Evolutionary conservation across 345 rosid genomes (phyloP), one percentile per base, ranked within the genome.

Genomic region (Acer campestre): DNA sequence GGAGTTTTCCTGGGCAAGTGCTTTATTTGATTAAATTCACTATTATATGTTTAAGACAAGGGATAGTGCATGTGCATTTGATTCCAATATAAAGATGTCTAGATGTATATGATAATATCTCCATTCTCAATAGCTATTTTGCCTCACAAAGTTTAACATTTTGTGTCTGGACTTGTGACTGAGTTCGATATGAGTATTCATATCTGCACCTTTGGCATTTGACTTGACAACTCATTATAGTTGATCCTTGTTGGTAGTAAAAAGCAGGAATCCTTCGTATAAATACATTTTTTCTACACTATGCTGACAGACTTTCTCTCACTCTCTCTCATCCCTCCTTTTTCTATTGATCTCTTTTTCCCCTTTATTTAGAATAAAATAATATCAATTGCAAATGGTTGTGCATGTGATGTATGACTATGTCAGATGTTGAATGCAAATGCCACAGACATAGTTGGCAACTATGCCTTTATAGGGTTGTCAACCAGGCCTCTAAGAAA

Each of bases 61-160:
- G 18, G 46, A 55, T 27, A 29, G 61, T 25, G 44, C 46, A 42
- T 42, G 46, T 42, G 46, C 25, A 25, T 49, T 29, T 59, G 23
- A n/a, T 67, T 67, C 71, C 55, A 20, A 67, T 67, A 67, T 67
- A 67, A 67, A 67, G 29, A 67, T 67, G 29, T 67, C 51, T 10
- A n/a, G 2, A 42, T 17, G 18, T 40, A 35, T 67, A 14, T 68
- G 56, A 58, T 58, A n/a, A 58, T n/a, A 58, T 58, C 7, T 58
- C 55, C 55, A 49, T 51, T 17, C 70, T 17, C 46, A 42, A 35
- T 13, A 35, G 1, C 13, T 65, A 16, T 17, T 35, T 10, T 46
- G 40, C 46, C 68, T 35, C 20, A 7, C 25, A 38, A 66, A 38
- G 25, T 38, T 66, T 12, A 18, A 35, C 3, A 22, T 3, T 49